Percentiles rank a stretch among this genome's conserved stretches.
Conservation (phyloP, 805 yeast genomes). For the Sugiyamaella qingdaonensis region DNA sequence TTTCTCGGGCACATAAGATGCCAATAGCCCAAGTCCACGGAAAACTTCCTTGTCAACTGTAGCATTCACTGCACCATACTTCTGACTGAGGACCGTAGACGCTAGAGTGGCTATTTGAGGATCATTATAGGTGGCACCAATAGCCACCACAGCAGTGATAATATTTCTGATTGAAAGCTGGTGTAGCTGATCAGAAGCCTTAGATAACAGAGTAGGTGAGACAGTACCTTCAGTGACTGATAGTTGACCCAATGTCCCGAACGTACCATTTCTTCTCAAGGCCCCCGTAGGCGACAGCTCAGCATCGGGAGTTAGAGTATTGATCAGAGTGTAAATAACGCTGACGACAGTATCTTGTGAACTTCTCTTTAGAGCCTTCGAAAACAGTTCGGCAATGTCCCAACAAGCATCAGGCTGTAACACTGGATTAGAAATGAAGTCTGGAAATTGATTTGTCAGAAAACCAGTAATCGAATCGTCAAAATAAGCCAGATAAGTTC, state of each 20-base stretch:
- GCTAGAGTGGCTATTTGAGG: constrained; percentile 72
- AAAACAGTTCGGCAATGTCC: constrained; percentile 53
- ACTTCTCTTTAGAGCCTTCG: constrained; percentile 60
- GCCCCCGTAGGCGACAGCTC: constrained; percentile 13
- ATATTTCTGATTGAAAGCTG: constrained; percentile 54
- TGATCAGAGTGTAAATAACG: constrained; percentile 76
- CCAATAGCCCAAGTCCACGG: constrained; percentile 58
- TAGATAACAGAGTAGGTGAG: background rate
- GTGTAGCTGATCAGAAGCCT: constrained; percentile 6
- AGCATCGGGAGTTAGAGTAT: constrained; percentile 56
- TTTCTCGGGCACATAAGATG: constrained; percentile 55
- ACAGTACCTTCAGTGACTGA: constrained; percentile 5
- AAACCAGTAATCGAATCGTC: constrained; percentile 29
- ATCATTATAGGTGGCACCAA: constrained; percentile 64
- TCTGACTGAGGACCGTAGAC: constrained; percentile 78
- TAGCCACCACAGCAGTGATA: constrained; percentile 60
- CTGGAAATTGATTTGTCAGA: constrained; percentile 38
- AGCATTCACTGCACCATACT: constrained; percentile 42
- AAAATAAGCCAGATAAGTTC: constrained; percentile 46
- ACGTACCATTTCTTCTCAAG: constrained; percentile 7
- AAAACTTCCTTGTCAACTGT: constrained; percentile 57
- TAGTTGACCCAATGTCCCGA: constrained; percentile 11
- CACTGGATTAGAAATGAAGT: constrained; percentile 45
- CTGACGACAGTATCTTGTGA: constrained; percentile 82
- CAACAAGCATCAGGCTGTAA: constrained; percentile 46